Evolutionary conservation across 148 eudicot genomes (phyloP).

Genomic region (Amaranthus hypochondriacus): DNA sequence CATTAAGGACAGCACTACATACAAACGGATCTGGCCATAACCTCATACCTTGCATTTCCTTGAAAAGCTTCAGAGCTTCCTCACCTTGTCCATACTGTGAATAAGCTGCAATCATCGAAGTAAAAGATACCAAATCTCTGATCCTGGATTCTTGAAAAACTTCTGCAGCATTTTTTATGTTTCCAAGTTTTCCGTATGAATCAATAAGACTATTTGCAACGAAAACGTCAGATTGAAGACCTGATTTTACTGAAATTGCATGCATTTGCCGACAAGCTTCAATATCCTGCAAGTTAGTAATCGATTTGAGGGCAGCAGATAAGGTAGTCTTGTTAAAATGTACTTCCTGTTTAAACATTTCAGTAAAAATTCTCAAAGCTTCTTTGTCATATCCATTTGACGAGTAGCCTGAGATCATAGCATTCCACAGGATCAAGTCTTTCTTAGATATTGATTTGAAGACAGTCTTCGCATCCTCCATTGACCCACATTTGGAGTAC

Average conservation of each 20-base stretch:
- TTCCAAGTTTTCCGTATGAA: conserved; percentile 56
- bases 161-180: conserved; percentile 36
- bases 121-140: conserved; percentile 54
- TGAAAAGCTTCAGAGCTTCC: conserved; percentile 56
- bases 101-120: conserved; percentile 62
- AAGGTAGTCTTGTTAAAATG: conserved; percentile 61
- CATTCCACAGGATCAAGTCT: conserved; percentile 57
- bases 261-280: conserved; percentile 48
- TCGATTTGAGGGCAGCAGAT: conserved; percentile 47
- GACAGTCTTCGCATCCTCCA: conserved; percentile 48
- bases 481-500: conserved; percentile 56
- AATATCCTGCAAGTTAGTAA: conserved; percentile 39
- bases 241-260: conserved; percentile 47
- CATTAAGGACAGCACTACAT: conserved; percentile 64
- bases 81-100: conserved; percentile 74
- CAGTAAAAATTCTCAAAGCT: conserved; percentile 41
- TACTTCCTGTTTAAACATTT: conserved; percentile 39
- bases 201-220: conserved; percentile 60
- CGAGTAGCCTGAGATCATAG: conserved; percentile 55
- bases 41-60: conserved; percentile 38
- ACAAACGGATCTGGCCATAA: conserved; percentile 55
- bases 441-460: conserved; percentile 43
- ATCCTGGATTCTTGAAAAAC: conserved; percentile 42
- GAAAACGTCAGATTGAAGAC: conserved; percentile 42
- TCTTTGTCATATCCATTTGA: conserved; percentile 37